Evolutionary conservation across 306 rosid species (phyloP).

Genomic region (Begonia peltatifolia): DNA sequence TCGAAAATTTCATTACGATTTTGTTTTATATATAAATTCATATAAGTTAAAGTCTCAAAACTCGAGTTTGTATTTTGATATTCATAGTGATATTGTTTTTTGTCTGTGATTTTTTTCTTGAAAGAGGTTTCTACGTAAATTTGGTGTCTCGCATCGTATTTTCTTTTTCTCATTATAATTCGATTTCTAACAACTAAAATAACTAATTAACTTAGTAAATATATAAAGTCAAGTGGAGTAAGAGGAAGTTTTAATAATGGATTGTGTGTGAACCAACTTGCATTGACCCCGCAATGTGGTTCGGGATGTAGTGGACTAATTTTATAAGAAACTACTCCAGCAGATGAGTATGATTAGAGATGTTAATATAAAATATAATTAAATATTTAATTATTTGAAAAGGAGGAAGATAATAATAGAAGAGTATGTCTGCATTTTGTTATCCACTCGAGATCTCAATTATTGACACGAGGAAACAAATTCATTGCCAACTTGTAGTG

Average conservation of each 20-base stretch:
- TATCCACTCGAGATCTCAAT: slow-evolving; percentile 2
- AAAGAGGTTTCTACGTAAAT: no score
- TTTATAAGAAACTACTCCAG: no score
- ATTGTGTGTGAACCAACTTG: background rate
- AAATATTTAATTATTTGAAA: background rate
- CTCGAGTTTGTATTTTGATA: no score
- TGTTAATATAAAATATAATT: background rate
- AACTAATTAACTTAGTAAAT: no score
- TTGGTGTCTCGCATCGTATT: no score
- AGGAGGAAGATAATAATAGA: background rate
- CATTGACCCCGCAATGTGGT: slow-evolving; percentile 10
- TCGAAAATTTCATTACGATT: no score
- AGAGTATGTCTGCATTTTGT: background rate
- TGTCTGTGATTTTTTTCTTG: no score
- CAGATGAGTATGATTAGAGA: background rate
- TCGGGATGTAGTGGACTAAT: slow-evolving; percentile 6
- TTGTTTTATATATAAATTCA: no score
- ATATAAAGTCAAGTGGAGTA: background rate
- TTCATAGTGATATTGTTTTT: no score
- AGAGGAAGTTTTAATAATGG: background rate
- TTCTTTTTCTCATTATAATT: no score
- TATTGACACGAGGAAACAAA: background rate
- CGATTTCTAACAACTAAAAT: no score
- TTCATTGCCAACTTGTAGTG: background rate
- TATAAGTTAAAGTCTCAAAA: no score